Evolutionary conservation across 2,329 filamentous ascomycete genomes (phyloP), one percentile per base, ranked within the genome.

Genomic region (Graphium sp.): DNA sequence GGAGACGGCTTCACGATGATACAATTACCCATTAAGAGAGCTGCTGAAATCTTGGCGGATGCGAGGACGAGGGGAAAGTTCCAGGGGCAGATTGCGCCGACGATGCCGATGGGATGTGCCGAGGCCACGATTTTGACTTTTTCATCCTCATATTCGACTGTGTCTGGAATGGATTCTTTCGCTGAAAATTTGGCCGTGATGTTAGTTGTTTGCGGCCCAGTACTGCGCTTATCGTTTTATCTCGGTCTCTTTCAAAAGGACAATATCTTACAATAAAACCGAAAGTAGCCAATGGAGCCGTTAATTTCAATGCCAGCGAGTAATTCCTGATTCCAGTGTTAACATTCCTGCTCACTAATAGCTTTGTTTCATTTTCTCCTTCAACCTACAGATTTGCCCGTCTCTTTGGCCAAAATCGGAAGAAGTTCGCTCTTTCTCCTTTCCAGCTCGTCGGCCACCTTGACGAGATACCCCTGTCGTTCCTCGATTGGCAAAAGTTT

Each of bases 1-100:
- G 62, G 62, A 0, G 63, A 70, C 4, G 65, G 63, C 45, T 71
- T 71, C 34, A 68, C 44, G 29, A 72, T 66, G 24, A 71, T 46
- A 10, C 50, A 46, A 35, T 69, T 69, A 7, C 66, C 66, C 0
- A 68, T 66, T 21, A 73, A 36, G 1, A 76, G 41, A 2, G 65
- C 63, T 0, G 67, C 62, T 2, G 56, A 58, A 15, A 75, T 50
- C 44, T 76, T 76, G 31, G 56, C 54, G 9, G 56, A 43, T 5
- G 53, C 55, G 4, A 70, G 46, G 16, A 59, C 41, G 11, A 74
- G 44, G 5, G 68, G 67, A 34, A 62, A 65, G 39, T 69, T 69
- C 62, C 64, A 69, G 0, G 63, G 62, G 2, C 63, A 48, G 20
- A 69, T 66, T 10, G 51, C 64, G 5, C 35, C 36, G 4, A 42